Evolutionary conservation across 345 rosid species (phyloP), one percentile per base, ranked within the genome.

Genomic region (Salix koriyanagi): DNA sequence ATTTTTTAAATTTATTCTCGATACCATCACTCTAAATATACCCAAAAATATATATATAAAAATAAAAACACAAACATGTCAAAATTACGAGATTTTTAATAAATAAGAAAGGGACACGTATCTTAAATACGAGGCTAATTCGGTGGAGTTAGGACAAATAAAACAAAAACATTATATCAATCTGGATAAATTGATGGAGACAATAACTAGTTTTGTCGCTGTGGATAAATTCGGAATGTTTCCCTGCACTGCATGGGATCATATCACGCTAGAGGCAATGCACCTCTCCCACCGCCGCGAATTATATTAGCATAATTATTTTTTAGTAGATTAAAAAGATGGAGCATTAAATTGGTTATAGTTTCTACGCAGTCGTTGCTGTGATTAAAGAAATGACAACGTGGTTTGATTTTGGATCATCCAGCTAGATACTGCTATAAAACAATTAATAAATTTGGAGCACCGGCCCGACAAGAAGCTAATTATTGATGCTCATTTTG

Each of bases 201-300:
- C 75, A 77, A 73, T 77, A 61, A 81, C 73, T 66, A 73, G 61
- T 44, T 5, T 36, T 69, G 78, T 77, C 64, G 54, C 72, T 52
- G 48, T 32, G 66, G 71, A 37, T 68, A 39, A 34, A 5, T 15
- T 44, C 39, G 79, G 77, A 72, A 77, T 81, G 81, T 77, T 65
- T 69, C 78, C 70, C 76, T 81, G 52, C 70, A 32, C 71, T 19
- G 34, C 46, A 46, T 70, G 28, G 2, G 69, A 44, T 36, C 37
- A 69, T 64, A 44, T 25, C 37, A 61, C 52, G 61, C 39, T 32
- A 41, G 68, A 56, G 39, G 30, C 69, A 44, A 42, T 32, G 75
- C 37, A 70, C 42, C 74, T 44, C 25, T 56, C 66, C 58, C 34
- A 76, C 67, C 6, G 60, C 39, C 19, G 30, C 52, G 42, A 65